Evolutionary conservation across 345 rosid genomes (phyloP).

Genomic region (Geranium rotundifolium): DNA sequence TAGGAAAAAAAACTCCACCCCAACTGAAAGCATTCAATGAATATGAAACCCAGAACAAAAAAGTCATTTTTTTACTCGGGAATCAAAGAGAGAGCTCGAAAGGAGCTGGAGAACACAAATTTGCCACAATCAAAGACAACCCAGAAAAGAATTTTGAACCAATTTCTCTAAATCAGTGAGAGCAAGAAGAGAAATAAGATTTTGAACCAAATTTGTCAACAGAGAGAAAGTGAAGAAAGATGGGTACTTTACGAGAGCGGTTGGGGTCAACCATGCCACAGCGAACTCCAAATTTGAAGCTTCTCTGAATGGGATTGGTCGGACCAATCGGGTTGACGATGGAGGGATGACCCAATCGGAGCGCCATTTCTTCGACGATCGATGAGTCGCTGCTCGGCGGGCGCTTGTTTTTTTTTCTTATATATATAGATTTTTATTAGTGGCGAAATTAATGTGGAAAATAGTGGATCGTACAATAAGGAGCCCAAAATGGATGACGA

Average conservation of each 20-base stretch:
- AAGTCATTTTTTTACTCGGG: neutral
- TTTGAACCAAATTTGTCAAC: neutral
- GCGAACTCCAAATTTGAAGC: conserved; percentile 34
- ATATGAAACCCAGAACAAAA: neutral
- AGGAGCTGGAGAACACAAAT: neutral
- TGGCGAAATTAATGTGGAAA: too few species aligned
- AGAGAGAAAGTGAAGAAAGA: neutral
- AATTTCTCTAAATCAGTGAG: neutral
- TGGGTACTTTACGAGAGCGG: conserved; percentile 36
- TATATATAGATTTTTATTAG: too few species aligned
- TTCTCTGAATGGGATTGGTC: conserved; percentile 15
- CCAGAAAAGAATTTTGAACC: neutral
- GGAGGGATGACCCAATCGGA: conserved; percentile 14
- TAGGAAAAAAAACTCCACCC: neutral
- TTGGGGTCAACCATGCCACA: conserved; percentile 21
- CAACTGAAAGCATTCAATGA: neutral
- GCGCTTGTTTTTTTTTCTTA: neutral
- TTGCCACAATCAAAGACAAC: neutral
- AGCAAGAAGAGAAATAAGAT: neutral
- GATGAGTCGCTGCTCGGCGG: neutral
- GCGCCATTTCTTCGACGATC: conserved; percentile 19
- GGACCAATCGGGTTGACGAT: conserved; percentile 12
- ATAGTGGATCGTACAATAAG: neutral
- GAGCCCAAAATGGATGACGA: neutral
- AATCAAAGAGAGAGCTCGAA: too few species aligned